Evolutionary conservation across 2,329 filamentous ascomycete genomes (phyloP), one percentile per base, ranked within the genome.

Genomic region (Botrytis sinoallii): DNA sequence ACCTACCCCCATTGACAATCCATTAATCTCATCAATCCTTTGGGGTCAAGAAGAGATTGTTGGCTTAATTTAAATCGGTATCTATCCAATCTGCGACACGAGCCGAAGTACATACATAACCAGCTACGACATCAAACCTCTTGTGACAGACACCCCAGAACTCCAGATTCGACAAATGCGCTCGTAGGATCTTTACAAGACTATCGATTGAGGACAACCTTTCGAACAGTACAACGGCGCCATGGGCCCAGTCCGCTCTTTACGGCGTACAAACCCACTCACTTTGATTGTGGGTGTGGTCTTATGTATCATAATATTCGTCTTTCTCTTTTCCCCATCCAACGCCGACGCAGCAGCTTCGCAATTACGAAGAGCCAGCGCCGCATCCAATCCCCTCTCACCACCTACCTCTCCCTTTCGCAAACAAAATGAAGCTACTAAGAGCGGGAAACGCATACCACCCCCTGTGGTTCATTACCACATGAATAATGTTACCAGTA

Each of bases 381-480:
- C 91, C 57, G 91, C 92, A 71, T 86, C 90, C 63, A 91, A 93
- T 81, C 89, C 88, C 73, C 88, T 94, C 74, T 94, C 91, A 18
- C 92, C 91, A 74, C 91, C 91, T 16, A 93, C 91, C 35, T 89
- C 92, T 74, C 90, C 92, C 48, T 93, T 93, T 83, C 87, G 88
- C 80, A 95, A 94, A 81, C 85, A 88, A 38, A 84, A 83, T 73
- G 83, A 82, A n/a, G 88, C 89, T 77, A 84, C 83, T 74, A 72
- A 66, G 29, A 88, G 86, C 81, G 87, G 82, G 74, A 86, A 84
- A 77, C 81, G 83, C 72, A 85, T 86, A 61, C 92, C 94, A 67
- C 94, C 95, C 71, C 95, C 95, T 14, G 95, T 99, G 65, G 89
- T 93, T 55, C 94, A 93, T 82, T 98, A 98, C 86, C 90, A 97